These are phyloP conservation scores for Davidsoniella eucalypti DNA, from an alignment of 2,329 filamentous ascomycete species.

Conservation along the genomic window DNA sequence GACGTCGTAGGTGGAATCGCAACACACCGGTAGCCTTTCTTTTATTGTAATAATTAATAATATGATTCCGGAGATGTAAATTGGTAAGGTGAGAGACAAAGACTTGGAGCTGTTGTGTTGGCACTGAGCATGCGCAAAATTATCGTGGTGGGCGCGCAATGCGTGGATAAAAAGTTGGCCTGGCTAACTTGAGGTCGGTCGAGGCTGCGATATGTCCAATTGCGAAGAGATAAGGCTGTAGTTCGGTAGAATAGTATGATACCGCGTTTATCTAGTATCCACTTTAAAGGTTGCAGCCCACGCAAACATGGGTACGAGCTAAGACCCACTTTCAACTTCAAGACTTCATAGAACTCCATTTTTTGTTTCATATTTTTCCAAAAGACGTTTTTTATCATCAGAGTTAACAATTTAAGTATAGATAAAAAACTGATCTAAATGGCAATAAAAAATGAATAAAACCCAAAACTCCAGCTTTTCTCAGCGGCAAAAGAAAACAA, in stretches of 20 bases:
- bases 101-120: background rate
- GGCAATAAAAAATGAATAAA: constrained; percentile 3
- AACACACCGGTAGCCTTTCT: background rate
- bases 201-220: background rate
- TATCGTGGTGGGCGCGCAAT: too few species aligned
- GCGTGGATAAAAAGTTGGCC: too few species aligned
- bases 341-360: too few species aligned
- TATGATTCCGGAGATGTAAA: too few species aligned
- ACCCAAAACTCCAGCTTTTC: constrained; percentile 11
- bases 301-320: background rate
- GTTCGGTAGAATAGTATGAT: too few species aligned
- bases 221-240: background rate
- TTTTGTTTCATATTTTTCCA: too few species aligned
- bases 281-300: constrained; percentile 9
- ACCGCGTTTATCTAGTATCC: background rate
- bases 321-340: too few species aligned
- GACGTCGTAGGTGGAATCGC: background rate
- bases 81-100: too few species aligned
- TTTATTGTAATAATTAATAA: background rate
- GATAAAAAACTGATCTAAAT: constrained; percentile 5
- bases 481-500: background rate
- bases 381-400: background rate
- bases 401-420: background rate
- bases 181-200: too few species aligned
- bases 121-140: too few species aligned